Evolutionary conservation across 2,329 filamentous ascomycete genomes (phyloP), one percentile per base, ranked within the genome.

Genomic region (Akanthomyces uredinophilus): DNA sequence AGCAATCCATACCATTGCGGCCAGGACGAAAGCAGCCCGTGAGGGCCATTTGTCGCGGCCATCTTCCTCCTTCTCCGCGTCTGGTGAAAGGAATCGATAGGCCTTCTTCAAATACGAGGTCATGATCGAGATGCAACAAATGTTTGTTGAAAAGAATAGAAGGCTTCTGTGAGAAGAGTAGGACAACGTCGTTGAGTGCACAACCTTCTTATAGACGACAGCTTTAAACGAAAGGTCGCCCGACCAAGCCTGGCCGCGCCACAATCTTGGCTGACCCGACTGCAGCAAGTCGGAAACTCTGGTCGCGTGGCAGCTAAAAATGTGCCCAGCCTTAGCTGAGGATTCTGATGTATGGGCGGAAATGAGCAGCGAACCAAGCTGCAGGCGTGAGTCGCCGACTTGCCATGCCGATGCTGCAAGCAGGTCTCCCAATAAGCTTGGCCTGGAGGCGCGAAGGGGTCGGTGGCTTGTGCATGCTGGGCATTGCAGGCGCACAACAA

Each of bases 61-160:
- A 54, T 64, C 63, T 7, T 57, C 59, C 27, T 64, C 63, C 24
- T 64, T 64, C 43, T 64, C 63, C 4, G 63, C 63, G 4, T 64
- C 63, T 18, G 63, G 63, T 8, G 63, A 55, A 20, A 64, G 32
- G 37, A 49, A 62, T 47, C 44, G 44, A 22, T 60, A 62, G 2
- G 37, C 41, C 37, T 53, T 62, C 50, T 60, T 61, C 1, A 64
- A 18, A 39, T 50, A 18, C 3, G 53, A 39, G 1, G 53, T 8
- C 53, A 56, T 56, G 14, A 16, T 14, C 14, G 27, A 56, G 5
- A 7, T 35, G 7, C 32, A 11, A 27, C 2, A 5, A 35, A 43
- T 13, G 16, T 14, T 27, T 46, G 43, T 18, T 4, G 6, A 37
- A 29, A 35, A 51, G 13, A 13, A 20, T 8, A 4, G n/a, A n/a